These are phyloP conservation scores for Cystobasidium tubakii DNA, from an alignment of 768 basidiomycete species.

Conservation along the genomic window DNA sequence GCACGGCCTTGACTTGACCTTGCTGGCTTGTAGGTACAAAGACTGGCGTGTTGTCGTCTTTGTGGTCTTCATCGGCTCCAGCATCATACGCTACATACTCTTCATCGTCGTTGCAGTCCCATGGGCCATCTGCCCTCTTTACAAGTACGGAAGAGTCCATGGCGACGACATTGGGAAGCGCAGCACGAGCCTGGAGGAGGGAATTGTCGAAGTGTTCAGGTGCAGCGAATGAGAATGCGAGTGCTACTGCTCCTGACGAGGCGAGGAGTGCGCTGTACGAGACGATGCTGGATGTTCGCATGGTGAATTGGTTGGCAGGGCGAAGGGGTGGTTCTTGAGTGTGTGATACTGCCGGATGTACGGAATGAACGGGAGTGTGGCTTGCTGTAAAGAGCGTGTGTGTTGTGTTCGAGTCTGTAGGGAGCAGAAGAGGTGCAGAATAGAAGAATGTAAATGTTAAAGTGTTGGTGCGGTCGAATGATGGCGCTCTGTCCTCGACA, in stretches of 20 bases:
- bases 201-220: constrained; percentile 18
- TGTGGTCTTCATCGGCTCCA: not conserved
- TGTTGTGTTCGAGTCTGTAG: no score
- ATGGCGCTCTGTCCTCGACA: no score
- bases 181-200: constrained; percentile 17
- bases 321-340: no score
- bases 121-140: constrained; percentile 11
- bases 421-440: no score
- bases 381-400: no score
- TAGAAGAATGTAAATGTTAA: no score
- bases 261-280: constrained; percentile 7
- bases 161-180: constrained; percentile 17
- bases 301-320: not conserved
- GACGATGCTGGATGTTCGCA: constrained; percentile 8
- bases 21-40: not conserved
- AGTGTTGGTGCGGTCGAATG: no score
- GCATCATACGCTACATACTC: constrained; percentile 21
- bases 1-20: not conserved
- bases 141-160: not conserved
- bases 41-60: not conserved
- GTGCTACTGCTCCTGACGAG: not conserved
- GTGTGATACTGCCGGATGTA: no score
- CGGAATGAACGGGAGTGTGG: no score
- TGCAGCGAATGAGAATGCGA: not conserved
- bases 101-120: constrained; percentile 21